Percentiles rank a stretch among this genome's conserved stretches.
Conservation (phyloP, 2,329 filamentous ascomycete species). For the Penicillium sp. region DNA sequence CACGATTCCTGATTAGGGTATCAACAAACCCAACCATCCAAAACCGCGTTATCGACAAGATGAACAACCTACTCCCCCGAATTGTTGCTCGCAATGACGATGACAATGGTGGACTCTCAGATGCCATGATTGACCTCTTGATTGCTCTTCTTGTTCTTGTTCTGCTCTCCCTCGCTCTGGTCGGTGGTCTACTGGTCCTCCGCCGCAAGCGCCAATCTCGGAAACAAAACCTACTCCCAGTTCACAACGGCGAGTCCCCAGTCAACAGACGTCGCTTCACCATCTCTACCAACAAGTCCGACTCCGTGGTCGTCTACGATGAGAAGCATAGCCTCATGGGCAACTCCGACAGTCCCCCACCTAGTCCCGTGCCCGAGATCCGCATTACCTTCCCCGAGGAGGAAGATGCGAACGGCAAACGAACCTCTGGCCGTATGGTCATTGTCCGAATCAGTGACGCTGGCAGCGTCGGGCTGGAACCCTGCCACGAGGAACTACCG, state of each 20-base stretch:
- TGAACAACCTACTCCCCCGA: constrained; percentile 43
- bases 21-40: constrained; percentile 4
- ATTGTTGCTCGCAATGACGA: constrained; percentile 53
- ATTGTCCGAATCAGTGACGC: constrained; percentile 87
- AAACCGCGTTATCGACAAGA: constrained; percentile 14
- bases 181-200: constrained; percentile 67
- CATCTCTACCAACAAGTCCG: constrained; percentile 58
- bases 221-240: constrained; percentile 54
- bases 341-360: constrained; percentile 69
- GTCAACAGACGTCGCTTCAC: constrained; percentile 56
- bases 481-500: constrained; percentile 73
- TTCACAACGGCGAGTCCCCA: constrained; percentile 61
- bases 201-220: constrained; percentile 61
- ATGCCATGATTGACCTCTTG: constrained; percentile 68
- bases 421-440: constrained; percentile 80
- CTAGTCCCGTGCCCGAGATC: constrained; percentile 89
- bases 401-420: constrained; percentile 71
- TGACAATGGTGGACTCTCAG: constrained; percentile 50
- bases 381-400: constrained; percentile 98
- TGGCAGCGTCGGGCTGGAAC: constrained; percentile 80
- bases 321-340: constrained; percentile 75
- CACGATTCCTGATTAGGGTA: not conserved
- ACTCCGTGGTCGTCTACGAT: constrained; percentile 70
- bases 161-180: constrained; percentile 65
- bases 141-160: constrained; percentile 75